These are phyloP conservation scores for Curvularia lunata DNA, from an alignment of 2,329 filamentous ascomycete genomes.

Conservation along the genomic window DNA sequence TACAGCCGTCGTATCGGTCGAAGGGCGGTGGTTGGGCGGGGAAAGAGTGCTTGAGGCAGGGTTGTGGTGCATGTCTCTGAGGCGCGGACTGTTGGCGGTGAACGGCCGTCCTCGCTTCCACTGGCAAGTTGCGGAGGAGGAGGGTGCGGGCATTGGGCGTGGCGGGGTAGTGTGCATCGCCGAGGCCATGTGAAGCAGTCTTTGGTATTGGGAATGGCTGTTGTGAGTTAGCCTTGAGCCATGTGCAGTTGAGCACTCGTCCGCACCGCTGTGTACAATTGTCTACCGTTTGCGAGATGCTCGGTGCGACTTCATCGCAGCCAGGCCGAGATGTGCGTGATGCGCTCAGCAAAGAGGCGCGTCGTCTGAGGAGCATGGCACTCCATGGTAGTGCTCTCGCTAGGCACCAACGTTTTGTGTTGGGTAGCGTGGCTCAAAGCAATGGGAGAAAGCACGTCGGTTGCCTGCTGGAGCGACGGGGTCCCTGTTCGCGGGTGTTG, in stretches of 20 bases:
- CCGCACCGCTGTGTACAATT: conserved; percentile 4
- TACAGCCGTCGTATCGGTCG: neutral
- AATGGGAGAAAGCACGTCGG: conserved; percentile 10
- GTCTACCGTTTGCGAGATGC: conserved; percentile 9
- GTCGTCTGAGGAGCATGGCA: conserved; percentile 42
- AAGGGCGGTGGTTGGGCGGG: neutral
- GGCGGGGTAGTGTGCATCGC: conserved; percentile 17
- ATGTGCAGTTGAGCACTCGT: neutral
- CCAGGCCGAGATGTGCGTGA: conserved; percentile 24
- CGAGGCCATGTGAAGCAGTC: neutral
- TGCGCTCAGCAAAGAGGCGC: conserved; percentile 38
- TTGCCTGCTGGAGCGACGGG: conserved; percentile 29
- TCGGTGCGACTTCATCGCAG: conserved; percentile 21
- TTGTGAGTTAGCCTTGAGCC: conserved; percentile 2
- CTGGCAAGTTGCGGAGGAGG: conserved; percentile 15
- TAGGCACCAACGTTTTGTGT: conserved; percentile 35
- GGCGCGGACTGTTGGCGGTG: conserved; percentile 13
- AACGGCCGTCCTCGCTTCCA: conserved; percentile 33
- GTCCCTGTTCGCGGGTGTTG: conserved; percentile 16
- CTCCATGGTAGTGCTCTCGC: conserved; percentile 45
- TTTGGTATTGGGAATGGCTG: neutral
- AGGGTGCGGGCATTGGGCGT: conserved; percentile 6
- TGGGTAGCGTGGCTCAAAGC: conserved; percentile 13
- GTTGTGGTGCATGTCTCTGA: conserved; percentile 2
- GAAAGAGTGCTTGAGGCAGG: neutral